Base-by-base conservation (phyloP, 345 rosid genomes). In the Lepidium aucheri region DNA sequence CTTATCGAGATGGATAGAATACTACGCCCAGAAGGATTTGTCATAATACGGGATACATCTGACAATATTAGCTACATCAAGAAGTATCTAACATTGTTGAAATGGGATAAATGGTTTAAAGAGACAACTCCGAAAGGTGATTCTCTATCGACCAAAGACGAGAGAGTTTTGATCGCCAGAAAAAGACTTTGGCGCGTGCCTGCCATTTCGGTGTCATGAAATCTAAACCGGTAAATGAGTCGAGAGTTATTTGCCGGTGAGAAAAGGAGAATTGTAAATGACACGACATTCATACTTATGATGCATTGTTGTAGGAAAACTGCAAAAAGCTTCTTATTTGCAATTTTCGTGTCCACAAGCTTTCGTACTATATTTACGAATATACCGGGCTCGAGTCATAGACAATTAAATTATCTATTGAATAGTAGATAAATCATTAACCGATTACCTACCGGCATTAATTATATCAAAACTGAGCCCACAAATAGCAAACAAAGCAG, bases 1-100 rank as follows among this genome's bases (percentile, higher is more conserved):
- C 74, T 93, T 18, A 79, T 90, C 10, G 98, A 93, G 84, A 90
- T 93, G 82, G 98, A 93, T 50, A 73, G 98, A 36, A 93, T 93
- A 22, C 82, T 93, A 65, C 81, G 98, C 18, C 96, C 96, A 17
- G 87, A 84, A 14, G 97, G 96, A 36, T 85, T 85, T 74, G 86
- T 86, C 60, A 84, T 93, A 56, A 81, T 93, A 67, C 82, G 98
- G 73, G 98, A 93, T 77, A 85, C 86, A 70, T 35, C 91, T 39
- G 79, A 84, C 9, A 65, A 81, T 17, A 77, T 88, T 33, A 81
- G 76, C 68, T 65, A 85, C 52, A 75, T 93, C 67, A 77, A 69
- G 51, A 85, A 84, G 68, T 84, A 72, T 51, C 56, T 86, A 11
- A 67, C 79, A 38, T 78, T 94, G 51, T 80, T 90, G 67, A 85